A percentile compares a stretch with the other conserved stretches of the same genome.
phyloP scores from a whole-genome alignment of 2,329 filamentous ascomycete genomes.

The Bipolaris bicolor region DNA sequence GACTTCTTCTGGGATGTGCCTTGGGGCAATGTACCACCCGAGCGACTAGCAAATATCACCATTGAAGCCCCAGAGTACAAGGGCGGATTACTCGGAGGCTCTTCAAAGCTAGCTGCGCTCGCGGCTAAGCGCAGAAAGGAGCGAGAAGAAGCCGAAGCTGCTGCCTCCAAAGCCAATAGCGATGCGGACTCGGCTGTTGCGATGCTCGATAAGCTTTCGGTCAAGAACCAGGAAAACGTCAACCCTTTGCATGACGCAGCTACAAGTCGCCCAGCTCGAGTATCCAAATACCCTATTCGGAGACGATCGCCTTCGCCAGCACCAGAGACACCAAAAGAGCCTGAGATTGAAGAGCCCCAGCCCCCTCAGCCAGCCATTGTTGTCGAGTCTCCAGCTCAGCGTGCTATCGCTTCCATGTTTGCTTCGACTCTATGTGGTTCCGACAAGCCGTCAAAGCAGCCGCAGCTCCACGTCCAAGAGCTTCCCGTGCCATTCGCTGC shows the following conservation, averaged over 20 bases:
- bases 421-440: slow-evolving; percentile 56
- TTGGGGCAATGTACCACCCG: slow-evolving; percentile 75
- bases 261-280: slow-evolving; percentile 15
- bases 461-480: slow-evolving; percentile 6
- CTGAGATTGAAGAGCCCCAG: slow-evolving; percentile 21
- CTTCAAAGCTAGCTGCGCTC: slow-evolving; percentile 85
- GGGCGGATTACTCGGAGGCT: slow-evolving; percentile 79
- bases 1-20: slow-evolving; percentile 82
- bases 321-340: slow-evolving; percentile 21
- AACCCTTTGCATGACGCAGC: slow-evolving; percentile 1
- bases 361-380: slow-evolving; percentile 26
- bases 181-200: slow-evolving; percentile 48
- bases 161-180: slow-evolving; percentile 17
- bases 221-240: slow-evolving; percentile 29
- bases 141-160: slow-evolving; percentile 65
- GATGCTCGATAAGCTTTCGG: slow-evolving; percentile 53
- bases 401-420: slow-evolving; percentile 59
- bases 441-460: slow-evolving; percentile 7
- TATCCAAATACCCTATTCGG: slow-evolving; percentile 33
- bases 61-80: slow-evolving; percentile 64
- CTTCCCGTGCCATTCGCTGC: slow-evolving; percentile 51
- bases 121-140: slow-evolving; percentile 87
- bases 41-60: slow-evolving; percentile 69
- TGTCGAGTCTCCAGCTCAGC: slow-evolving; percentile 46
- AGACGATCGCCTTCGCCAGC: slow-evolving; percentile 40